phyloP scores from a whole-genome alignment of 1,284 basidiomycete species.

The Cerrena zonata region DNA sequence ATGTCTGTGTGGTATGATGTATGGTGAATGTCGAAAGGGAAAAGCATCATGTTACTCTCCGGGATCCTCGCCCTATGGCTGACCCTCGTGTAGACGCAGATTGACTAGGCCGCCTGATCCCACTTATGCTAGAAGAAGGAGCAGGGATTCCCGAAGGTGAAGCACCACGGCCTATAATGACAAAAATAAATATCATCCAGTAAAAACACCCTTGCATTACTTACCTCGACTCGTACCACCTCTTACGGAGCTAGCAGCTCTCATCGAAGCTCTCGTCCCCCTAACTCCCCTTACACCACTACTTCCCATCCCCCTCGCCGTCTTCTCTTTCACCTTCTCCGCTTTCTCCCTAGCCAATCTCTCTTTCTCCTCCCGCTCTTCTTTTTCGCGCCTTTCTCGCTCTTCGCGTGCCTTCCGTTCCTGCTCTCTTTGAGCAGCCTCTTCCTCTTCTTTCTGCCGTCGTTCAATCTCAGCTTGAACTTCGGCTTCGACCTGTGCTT shows the following conservation, averaged over 20 bases:
- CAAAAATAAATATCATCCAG: background rate
- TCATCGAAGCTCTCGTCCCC: constrained; percentile 35
- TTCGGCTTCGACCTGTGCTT: constrained; percentile 47
- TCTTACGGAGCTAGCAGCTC: constrained; percentile 13
- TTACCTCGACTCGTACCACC: background rate
- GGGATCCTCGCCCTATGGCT: background rate
- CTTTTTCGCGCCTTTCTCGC: constrained; percentile 43
- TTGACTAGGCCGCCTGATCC: constrained; percentile 9
- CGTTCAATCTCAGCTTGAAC: constrained; percentile 41
- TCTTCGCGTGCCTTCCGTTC: constrained; percentile 42
- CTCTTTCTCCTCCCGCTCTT: constrained; percentile 43
- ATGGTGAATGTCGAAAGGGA: background rate
- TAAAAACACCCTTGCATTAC: background rate
- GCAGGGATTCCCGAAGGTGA: constrained; percentile 8
- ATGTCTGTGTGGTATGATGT: background rate
- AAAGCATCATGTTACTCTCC: background rate
- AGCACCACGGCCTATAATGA: constrained; percentile 4
- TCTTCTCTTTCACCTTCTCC: constrained; percentile 13
- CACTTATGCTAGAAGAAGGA: constrained; percentile 6
- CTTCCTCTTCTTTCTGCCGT: constrained; percentile 42
- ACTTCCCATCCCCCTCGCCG: constrained; percentile 12
- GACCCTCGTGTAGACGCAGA: constrained; percentile 9
- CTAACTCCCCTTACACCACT: constrained; percentile 34
- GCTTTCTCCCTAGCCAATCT: constrained; percentile 25
- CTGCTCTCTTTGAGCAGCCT: constrained; percentile 40